phyloP scores from a whole-genome alignment of 2,329 filamentous ascomycete species.

The Nakataea oryzae region DNA sequence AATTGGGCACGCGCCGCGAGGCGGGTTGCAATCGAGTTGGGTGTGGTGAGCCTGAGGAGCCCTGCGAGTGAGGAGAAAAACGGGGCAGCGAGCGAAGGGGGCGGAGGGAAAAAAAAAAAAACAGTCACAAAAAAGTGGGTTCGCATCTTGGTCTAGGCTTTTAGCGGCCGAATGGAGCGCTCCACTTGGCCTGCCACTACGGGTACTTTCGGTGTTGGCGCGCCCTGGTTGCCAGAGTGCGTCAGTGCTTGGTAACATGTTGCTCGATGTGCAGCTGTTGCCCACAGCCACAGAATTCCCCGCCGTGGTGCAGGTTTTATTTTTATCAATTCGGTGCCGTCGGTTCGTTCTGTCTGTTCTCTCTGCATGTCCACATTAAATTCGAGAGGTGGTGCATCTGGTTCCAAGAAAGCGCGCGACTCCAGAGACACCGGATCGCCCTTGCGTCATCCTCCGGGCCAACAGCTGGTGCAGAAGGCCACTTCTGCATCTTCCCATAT shows the following conservation, averaged over 20 bases:
- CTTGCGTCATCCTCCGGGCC: neutral
- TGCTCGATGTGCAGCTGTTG: too few species aligned
- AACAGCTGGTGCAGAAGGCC: slow-evolving; percentile 1
- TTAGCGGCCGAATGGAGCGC: too few species aligned
- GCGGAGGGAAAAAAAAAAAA: neutral
- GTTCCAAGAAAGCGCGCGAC: neutral
- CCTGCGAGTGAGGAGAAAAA: neutral
- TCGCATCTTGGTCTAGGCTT: neutral
- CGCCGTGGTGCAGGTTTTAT: neutral
- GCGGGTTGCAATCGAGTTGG: neutral
- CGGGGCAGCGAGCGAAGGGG: neutral
- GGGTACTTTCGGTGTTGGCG: neutral
- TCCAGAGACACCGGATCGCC: neutral
- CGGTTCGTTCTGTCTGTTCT: neutral
- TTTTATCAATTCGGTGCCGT: neutral
- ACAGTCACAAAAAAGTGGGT: neutral
- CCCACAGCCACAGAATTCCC: neutral
- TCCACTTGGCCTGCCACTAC: neutral
- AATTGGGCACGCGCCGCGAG: neutral
- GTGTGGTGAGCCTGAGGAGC: too few species aligned
- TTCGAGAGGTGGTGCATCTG: neutral
- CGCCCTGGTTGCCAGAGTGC: neutral
- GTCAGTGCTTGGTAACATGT: neutral
- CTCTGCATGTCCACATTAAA: neutral
- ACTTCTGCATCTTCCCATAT: neutral